Evolutionary conservation across 176 grass and related monocot genomes (phyloP), one percentile per base, ranked within the genome.

Genomic region (Tuctoria greenei): DNA sequence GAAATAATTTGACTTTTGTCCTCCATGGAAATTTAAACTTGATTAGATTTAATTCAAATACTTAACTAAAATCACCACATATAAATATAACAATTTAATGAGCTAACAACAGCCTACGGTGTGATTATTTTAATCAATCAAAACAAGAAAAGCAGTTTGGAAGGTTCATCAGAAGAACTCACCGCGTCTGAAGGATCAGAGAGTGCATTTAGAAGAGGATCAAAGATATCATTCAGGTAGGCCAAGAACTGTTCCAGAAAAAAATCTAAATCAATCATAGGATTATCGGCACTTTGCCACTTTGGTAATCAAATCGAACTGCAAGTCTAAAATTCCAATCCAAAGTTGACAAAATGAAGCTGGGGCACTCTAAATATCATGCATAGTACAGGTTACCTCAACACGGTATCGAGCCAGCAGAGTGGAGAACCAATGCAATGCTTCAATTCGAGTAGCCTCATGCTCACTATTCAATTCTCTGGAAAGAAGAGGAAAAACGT

Each of bases 161-260:
- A n/a, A 69, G 27, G 66, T 34, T 75, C 72, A 69, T 21, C 67
- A 43, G 65, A 91, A 14, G 34, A 84, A 82, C 78, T 86, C 61
- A 99, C 96, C 77, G 76, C 83, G 71, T 99, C 89, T 60, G 92
- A 99, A 88, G 87, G 82, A 91, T 99, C 92, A 64, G 92, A 95
- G 75, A 99, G 96, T 72, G 92, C 89, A 88, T 77, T 90, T 76
- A 99, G 76, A 79, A 99, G 89, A 61, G 96, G 93, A 80, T 82
- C 84, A 47, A 99, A 99, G 75, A 90, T 92, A 39, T 85, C 82
- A 44, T 90, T 79, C 80, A 95, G 79, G 66, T 99, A 99, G 23
- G 69, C 84, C 82, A 92, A 84, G 77, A 99, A 90, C 96, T 99
- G 96, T 78, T 77, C 54, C 72, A 86, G 39, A 84, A 45, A 79